Conservation (phyloP, 2,329 filamentous ascomycete species). For the Monosporascus cannonballus region DNA sequence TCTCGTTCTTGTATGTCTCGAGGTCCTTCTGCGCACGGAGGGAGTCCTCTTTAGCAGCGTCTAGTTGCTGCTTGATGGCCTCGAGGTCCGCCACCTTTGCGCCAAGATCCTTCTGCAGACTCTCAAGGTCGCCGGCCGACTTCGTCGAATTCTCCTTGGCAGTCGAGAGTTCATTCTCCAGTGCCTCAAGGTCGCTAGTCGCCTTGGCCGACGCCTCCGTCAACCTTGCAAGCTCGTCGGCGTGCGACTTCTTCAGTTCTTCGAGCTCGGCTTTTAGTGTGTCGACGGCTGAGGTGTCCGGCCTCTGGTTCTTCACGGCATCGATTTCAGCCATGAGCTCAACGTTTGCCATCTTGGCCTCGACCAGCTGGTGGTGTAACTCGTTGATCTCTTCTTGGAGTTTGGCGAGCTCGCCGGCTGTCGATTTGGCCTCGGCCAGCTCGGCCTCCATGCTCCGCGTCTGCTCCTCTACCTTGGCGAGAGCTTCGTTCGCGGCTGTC, state of each 20-base stretch:
- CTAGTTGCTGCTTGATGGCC: constrained; percentile 37
- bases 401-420: constrained; percentile 34
- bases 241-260: constrained; percentile 39
- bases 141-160: constrained; percentile 28
- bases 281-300: constrained; percentile 50
- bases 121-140: constrained; percentile 21
- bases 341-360: constrained; percentile 55
- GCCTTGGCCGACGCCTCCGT: constrained; percentile 10
- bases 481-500: constrained; percentile 24
- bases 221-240: constrained; percentile 34
- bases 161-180: constrained; percentile 27
- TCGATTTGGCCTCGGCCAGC: constrained; percentile 27
- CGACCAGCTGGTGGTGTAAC: constrained; percentile 47
- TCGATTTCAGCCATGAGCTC: constrained; percentile 56
- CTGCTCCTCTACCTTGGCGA: constrained; percentile 25
- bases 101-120: constrained; percentile 24
- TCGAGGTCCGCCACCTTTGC: constrained; percentile 26
- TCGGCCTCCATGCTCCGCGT: constrained; percentile 26
- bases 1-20: constrained; percentile 44
- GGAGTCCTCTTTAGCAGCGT: constrained; percentile 27
- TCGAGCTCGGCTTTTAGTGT: constrained; percentile 45
- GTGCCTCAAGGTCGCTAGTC: constrained; percentile 21
- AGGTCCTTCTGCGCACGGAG: constrained; percentile 45
- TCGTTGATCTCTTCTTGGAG: constrained; percentile 42
- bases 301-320: constrained; percentile 47